phyloP scores from a whole-genome alignment of 1,284 basidiomycete genomes.

The Sporisorium sorghi region DNA sequence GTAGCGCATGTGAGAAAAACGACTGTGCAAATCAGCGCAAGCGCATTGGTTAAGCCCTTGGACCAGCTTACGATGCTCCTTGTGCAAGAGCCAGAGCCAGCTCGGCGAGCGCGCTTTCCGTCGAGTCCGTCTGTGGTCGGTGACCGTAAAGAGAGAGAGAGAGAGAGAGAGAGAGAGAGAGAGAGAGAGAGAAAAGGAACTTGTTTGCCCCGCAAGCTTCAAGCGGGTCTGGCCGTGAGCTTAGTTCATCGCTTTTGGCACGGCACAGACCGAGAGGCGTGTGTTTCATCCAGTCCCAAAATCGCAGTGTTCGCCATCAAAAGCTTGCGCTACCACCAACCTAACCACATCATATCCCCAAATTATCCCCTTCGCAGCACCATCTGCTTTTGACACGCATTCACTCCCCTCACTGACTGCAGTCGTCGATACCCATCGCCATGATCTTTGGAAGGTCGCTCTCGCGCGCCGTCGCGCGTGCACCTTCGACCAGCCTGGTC shows the following conservation, averaged over 20 bases:
- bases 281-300: background rate
- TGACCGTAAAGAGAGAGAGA: background rate
- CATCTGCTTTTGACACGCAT: slow-evolving; percentile 8
- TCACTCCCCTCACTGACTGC: slow-evolving; percentile 12
- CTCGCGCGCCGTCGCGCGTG: slow-evolving; percentile 55
- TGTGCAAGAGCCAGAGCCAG: slow-evolving; percentile 2
- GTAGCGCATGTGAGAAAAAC: background rate
- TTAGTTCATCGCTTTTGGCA: slow-evolving; percentile 8
- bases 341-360: too few species aligned
- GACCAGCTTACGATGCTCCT: background rate
- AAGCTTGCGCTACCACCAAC: background rate
- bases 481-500: slow-evolving; percentile 46
- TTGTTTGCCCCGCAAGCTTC: slow-evolving; percentile 43
- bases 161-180: background rate
- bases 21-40: slow-evolving; percentile 24
- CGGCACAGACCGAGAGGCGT: background rate
- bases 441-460: slow-evolving; percentile 54
- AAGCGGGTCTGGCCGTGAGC: slow-evolving; percentile 13
- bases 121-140: background rate
- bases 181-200: background rate
- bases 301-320: slow-evolving; percentile 1
- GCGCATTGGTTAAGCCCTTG: slow-evolving; percentile 28
- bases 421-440: slow-evolving; percentile 15
- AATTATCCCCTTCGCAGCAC: slow-evolving; percentile 7
- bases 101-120: slow-evolving; percentile 3